These are phyloP conservation scores for Coniochaeta prunicola DNA, from an alignment of 2,329 filamentous ascomycete species.

Conservation along the genomic window DNA sequence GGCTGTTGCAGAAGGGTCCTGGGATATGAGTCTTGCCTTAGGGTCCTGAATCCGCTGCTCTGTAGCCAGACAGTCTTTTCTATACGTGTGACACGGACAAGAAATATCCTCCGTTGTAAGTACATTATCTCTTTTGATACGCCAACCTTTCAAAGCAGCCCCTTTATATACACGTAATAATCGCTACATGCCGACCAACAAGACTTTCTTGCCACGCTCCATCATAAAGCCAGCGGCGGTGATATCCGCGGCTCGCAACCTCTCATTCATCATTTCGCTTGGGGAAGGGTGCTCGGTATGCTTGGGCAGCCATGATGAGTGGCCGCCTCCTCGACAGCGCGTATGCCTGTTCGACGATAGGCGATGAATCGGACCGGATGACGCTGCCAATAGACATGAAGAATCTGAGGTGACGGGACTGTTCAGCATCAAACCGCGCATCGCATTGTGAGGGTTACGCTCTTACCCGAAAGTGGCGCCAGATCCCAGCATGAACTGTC, in stretches of 20 bases:
- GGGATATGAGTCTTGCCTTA: background rate
- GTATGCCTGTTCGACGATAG: slow-evolving; percentile 69
- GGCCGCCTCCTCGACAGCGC: slow-evolving; percentile 66
- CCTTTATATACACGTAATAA: slow-evolving; percentile 1
- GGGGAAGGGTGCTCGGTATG: slow-evolving; percentile 25
- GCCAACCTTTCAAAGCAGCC: background rate
- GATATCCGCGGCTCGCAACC: background rate
- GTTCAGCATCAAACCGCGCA: slow-evolving; percentile 9
- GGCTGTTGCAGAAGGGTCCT: background rate
- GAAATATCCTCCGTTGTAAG: background rate
- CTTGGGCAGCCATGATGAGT: slow-evolving; percentile 50
- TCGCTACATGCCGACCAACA: background rate
- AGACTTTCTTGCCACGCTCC: background rate
- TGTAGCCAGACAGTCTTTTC: background rate
- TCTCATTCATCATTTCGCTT: slow-evolving; percentile 10
- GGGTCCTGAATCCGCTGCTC: background rate
- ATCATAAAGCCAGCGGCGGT: background rate
- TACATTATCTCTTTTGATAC: background rate
- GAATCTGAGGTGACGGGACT: slow-evolving; percentile 49
- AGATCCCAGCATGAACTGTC: slow-evolving; percentile 94
- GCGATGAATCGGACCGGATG: slow-evolving; percentile 83
- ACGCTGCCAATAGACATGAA: slow-evolving; percentile 99
- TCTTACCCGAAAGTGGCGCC: slow-evolving; percentile 90
- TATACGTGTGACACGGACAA: background rate
- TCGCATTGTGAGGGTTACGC: slow-evolving; percentile 2